These are phyloP conservation scores for Ustilago esculenta DNA, from an alignment of 1,284 basidiomycete genomes.

Conservation along the genomic window DNA sequence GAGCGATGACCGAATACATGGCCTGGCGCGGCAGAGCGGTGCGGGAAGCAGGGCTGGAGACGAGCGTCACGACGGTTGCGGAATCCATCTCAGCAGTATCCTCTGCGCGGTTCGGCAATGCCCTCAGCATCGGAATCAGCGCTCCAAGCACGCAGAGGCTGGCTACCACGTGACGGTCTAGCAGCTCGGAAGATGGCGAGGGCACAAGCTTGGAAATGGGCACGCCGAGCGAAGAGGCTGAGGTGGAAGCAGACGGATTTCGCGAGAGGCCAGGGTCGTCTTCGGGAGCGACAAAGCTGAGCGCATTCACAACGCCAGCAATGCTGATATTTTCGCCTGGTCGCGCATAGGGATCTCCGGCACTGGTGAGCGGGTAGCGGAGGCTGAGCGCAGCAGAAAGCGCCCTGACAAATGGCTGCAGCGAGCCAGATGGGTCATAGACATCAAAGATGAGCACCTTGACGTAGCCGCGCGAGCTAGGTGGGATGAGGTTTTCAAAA, in stretches of 20 bases:
- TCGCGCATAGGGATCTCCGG: constrained; percentile 64
- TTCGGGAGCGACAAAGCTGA: constrained; percentile 51
- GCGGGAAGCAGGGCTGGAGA: constrained; percentile 46
- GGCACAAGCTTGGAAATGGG: constrained; percentile 38
- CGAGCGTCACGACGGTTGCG: constrained; percentile 42
- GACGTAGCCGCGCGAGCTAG: constrained; percentile 61
- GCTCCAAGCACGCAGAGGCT: constrained; percentile 51
- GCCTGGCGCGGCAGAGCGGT: constrained; percentile 49
- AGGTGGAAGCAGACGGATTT: constrained; percentile 26
- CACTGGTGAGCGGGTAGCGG: constrained; percentile 60
- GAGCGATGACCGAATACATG: constrained; percentile 49
- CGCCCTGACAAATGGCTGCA: constrained; percentile 52
- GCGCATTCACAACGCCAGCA: constrained; percentile 59
- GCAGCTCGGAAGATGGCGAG: constrained; percentile 35
- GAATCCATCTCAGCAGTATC: constrained; percentile 17
- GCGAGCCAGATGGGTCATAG: constrained; percentile 30
- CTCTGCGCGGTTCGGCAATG: constrained; percentile 39
- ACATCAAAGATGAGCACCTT: constrained; percentile 53
- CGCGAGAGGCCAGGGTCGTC: constrained; percentile 27
- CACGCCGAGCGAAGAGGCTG: constrained; percentile 14
- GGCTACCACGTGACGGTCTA: constrained; percentile 52
- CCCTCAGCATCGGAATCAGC: constrained; percentile 43
- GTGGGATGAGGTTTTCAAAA: constrained; percentile 57
- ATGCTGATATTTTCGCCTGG: constrained; percentile 59
- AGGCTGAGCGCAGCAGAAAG: constrained; percentile 56